A percentile compares a stretch with the other conserved stretches of the same genome.
phyloP scores from a whole-genome alignment of 345 rosid genomes.

The Iberis pinnata region DNA sequence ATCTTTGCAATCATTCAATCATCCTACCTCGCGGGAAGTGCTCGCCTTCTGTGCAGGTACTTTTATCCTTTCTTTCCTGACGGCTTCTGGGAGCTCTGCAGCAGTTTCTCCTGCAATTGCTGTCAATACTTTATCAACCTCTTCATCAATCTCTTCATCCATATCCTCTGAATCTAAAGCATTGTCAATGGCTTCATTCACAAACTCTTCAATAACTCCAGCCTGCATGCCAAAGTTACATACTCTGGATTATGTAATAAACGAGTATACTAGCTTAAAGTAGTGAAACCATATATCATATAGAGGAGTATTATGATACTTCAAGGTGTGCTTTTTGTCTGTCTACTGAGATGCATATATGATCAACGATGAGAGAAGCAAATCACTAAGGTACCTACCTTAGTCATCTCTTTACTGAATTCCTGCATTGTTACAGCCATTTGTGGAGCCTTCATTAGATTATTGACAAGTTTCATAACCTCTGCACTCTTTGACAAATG shows the following conservation, averaged over 20 bases:
- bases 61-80: constrained; percentile 65
- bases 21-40: constrained; percentile 51
- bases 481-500: constrained; percentile 87
- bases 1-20: not conserved
- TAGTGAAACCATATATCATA: not conserved
- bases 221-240: constrained; percentile 42
- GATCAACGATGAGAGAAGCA: not conserved
- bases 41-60: constrained; percentile 52
- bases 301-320: not conserved
- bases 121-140: constrained; percentile 88
- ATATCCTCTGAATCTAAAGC: constrained; percentile 82
- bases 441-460: constrained; percentile 93
- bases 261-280: too few species aligned
- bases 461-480: constrained; percentile 91
- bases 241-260: not conserved
- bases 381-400: too few species aligned
- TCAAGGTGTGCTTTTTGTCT: too few species aligned
- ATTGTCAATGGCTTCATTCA: constrained; percentile 68
- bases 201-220: constrained; percentile 85
- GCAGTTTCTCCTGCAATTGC: constrained; percentile 95
- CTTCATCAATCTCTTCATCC: constrained; percentile 88
- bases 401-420: constrained; percentile 90
- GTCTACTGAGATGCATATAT: not conserved
- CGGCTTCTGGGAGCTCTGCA: constrained; percentile 81
- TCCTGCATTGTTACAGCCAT: constrained; percentile 89